These are phyloP conservation scores for Puccinia brachypodii DNA, from an alignment of 1,284 basidiomycete species.

Conservation along the genomic window DNA sequence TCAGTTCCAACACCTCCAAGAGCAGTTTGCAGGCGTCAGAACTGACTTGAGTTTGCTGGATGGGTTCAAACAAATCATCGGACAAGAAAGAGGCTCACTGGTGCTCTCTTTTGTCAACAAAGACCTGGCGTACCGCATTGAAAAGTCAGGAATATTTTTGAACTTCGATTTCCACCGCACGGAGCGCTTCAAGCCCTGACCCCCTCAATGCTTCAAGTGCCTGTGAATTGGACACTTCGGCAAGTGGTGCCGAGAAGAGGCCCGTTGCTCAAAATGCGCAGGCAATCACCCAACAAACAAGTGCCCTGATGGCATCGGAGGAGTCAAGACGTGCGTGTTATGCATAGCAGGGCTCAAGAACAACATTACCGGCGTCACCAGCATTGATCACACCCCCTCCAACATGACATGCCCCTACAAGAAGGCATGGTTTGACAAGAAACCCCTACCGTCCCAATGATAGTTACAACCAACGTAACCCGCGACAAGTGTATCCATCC, in stretches of 20 bases:
- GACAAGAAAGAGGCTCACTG: not conserved
- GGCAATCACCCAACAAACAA: not conserved
- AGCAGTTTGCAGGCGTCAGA: not conserved
- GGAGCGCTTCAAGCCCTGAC: not conserved
- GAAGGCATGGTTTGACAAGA: not conserved
- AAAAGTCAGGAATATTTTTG: not conserved
- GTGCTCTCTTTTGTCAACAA: not conserved
- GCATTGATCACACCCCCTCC: not conserved
- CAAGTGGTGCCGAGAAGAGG: not conserved
- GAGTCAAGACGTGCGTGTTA: not conserved
- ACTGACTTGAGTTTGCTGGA: not conserved
- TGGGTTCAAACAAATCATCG: not conserved
- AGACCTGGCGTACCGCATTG: not conserved
- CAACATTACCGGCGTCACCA: not conserved
- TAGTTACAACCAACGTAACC: not conserved
- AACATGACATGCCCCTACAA: not conserved
- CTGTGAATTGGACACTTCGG: not conserved
- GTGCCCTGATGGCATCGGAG: not conserved
- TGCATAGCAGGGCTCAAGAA: not conserved
- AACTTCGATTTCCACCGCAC: not conserved
- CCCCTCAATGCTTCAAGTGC: constrained; percentile 29
- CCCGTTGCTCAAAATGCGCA: constrained; percentile 1
- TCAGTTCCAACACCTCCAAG: too few species aligned
- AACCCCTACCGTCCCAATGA: not conserved
- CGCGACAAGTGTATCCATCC: too few species aligned